Base-by-base conservation (phyloP, 1,139 yeast genomes). In the Suhomyces taliae region DNA sequence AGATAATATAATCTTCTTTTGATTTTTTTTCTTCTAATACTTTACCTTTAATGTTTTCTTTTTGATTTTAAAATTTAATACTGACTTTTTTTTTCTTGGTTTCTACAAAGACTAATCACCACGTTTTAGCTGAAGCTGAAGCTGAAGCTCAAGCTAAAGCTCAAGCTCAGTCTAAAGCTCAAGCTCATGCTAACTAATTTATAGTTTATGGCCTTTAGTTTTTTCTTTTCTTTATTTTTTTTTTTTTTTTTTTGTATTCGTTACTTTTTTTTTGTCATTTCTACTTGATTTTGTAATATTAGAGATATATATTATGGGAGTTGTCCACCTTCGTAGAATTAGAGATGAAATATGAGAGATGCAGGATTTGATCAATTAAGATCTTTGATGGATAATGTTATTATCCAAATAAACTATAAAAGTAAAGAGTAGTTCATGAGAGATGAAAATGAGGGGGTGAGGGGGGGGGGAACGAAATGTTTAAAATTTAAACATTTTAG, bases 311-410 rank as follows among this genome's bases (percentile, higher is more conserved):
- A 29, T 24, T 27, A 37, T 37, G 40, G 29, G 40, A 37, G 40
- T 26, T 12, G 32, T 37, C 37, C 40, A 43, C 36, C 45, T 39
- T 29, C 39, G 35, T 43, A 39, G 46, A 39, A 42, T 33, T 42
- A 43, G 46, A 43, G 46, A 34, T 37, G 40, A 37, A 39, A 36
- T 47, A 44, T 33, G 44, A 44, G 47, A 44, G 50, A 44, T 44
- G 50, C 47, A 47, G 46, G 36, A 40, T 35, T 36, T 27, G 37
- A 19, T 27, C 39, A 24, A 31, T 19, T 4, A 19, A 19, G 24
- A 19, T 19, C 24, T 19, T 19, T 19, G 24, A 19, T 19, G 24
- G 24, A 19, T 19, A 39, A 12, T 34, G 19, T 39, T 31, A 29
- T 11, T 32, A 29, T 35, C 32, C 37, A 39, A 35, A 40, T 39